Base-by-base conservation (phyloP, 2,329 filamentous ascomycete genomes). In the Beauveria bassiana region DNA sequence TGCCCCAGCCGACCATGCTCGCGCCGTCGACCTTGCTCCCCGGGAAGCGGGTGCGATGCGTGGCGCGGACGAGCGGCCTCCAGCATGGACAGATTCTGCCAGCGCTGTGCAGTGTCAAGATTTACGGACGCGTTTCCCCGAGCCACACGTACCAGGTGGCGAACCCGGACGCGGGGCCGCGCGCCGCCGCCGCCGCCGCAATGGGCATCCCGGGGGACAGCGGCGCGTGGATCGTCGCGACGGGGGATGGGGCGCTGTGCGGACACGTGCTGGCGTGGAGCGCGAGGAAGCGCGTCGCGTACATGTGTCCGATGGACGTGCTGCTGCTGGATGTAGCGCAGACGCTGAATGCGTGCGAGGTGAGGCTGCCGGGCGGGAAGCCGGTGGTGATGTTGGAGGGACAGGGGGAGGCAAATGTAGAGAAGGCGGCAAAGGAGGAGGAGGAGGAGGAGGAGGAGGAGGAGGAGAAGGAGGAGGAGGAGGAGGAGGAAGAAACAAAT, bases 241-340 rank as follows among this genome's bases (percentile, higher is more conserved):
- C 90, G 62, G 81, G 82, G 6, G 81, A 86, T n/a, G 91, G 91
- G 1, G 84, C 86, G 43, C 85, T 97, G 3, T 95, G 91, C 67
- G 93, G 93, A 0, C 93, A 97, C 68, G 90, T 98, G 0, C 80
- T 98, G 14, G 93, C 93, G 0, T 96, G 89, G 86, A 93, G 89
- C 67, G 84, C 86, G 65, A 85, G 87, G 64, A 93, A 90, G 70
- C 85, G 85, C 47, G 87, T 91, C 5, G 92, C 92, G 0, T 98
- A 96, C 72, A 95, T 98, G 64, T 95, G 91, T 64, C 93, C 93
- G 0, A 98, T 98, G 93, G 90, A 97, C 62, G 82, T 97, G 2
- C 77, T 96, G 14, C 80, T 98, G 12, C 84, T 88, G 31, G 93
- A 98, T 69, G 96, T 98, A 61, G 88, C 86, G 31, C 84, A 89